A percentile compares a stretch with the other conserved stretches of the same genome.
phyloP scores from a whole-genome alignment of 805 yeast species.

The Schwanniomyces yamadae region DNA sequence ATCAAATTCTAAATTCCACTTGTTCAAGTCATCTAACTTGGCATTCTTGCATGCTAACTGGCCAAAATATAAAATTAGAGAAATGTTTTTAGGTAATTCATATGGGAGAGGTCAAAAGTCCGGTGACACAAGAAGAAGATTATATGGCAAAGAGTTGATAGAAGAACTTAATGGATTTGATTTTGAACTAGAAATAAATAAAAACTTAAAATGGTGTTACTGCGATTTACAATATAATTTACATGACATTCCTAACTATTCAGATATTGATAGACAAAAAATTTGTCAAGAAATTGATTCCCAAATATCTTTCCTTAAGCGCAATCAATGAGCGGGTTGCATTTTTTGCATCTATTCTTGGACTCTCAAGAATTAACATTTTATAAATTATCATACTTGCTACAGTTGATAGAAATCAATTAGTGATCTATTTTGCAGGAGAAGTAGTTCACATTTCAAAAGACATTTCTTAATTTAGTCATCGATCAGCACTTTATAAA shows the following conservation, averaged over 20 bases:
- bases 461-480: too few species aligned
- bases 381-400: too few species aligned
- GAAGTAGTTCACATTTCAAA: too few species aligned
- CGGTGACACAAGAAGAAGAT: slow-evolving; percentile 23
- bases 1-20: slow-evolving; percentile 30
- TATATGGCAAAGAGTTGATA: slow-evolving; percentile 24
- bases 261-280: slow-evolving; percentile 18
- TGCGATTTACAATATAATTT: slow-evolving; percentile 25
- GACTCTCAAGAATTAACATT: too few species aligned
- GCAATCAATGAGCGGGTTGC: too few species aligned
- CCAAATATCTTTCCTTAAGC: slow-evolving; percentile 27
- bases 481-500: too few species aligned
- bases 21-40: slow-evolving; percentile 24
- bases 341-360: too few species aligned
- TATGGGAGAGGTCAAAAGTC: slow-evolving; percentile 27
- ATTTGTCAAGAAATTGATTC: slow-evolving; percentile 23
- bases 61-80: slow-evolving; percentile 30
- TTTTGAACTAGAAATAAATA: slow-evolving; percentile 26
- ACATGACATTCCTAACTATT: slow-evolving; percentile 19
- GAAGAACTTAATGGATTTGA: slow-evolving; percentile 27
- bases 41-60: slow-evolving; percentile 39
- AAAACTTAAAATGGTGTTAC: slow-evolving; percentile 27
- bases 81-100: slow-evolving; percentile 25
- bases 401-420: too few species aligned
- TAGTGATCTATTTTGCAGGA: too few species aligned